phyloP scores from a whole-genome alignment of 2,329 filamentous ascomycete genomes.

The Stagonosporopsis vannaccii region DNA sequence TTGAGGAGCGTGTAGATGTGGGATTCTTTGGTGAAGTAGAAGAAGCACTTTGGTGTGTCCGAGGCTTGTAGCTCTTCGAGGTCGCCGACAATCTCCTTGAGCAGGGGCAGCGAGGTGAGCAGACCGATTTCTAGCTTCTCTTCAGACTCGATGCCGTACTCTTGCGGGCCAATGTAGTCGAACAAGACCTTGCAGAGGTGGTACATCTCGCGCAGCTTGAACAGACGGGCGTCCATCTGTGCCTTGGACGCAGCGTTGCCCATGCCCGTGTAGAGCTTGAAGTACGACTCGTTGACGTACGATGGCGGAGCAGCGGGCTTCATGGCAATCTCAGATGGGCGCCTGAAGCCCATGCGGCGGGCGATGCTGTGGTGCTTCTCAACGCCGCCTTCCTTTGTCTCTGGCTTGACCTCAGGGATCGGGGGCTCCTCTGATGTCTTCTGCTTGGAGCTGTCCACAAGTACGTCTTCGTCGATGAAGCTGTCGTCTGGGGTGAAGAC shows the following conservation, averaged over 20 bases:
- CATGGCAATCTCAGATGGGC: conserved; percentile 55
- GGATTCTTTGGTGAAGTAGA: conserved; percentile 99
- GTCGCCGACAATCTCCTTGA: conserved; percentile 97
- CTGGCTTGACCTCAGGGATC: conserved; percentile 26
- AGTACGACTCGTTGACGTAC: conserved; percentile 71
- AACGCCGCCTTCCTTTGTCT: conserved; percentile 49
- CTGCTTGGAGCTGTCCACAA: conserved; percentile 46
- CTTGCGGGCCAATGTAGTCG: conserved; percentile 97
- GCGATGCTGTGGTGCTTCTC: conserved; percentile 50
- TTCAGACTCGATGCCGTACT: conserved; percentile 93
- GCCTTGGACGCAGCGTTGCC: conserved; percentile 66
- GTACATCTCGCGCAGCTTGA: conserved; percentile 91
- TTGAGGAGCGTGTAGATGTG: conserved; percentile 98
- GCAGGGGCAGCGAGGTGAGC: conserved; percentile 87
- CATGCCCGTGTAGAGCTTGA: conserved; percentile 85
- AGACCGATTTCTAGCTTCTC: conserved; percentile 99
- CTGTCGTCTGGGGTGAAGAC: conserved; percentile 87
- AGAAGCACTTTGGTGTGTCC: conserved; percentile 91
- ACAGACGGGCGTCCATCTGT: conserved; percentile 83
- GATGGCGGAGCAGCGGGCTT: conserved; percentile 34
- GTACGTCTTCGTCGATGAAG: conserved; percentile 71
- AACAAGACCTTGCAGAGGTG: conserved; percentile 93
- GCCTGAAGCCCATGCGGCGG: conserved; percentile 61
- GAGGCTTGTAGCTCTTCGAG: conserved; percentile 97
- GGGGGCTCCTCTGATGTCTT: conserved; percentile 36